Evolutionary conservation across 164 flowering plant species (phyloP).

Genomic region (Berberis vulgaris): DNA sequence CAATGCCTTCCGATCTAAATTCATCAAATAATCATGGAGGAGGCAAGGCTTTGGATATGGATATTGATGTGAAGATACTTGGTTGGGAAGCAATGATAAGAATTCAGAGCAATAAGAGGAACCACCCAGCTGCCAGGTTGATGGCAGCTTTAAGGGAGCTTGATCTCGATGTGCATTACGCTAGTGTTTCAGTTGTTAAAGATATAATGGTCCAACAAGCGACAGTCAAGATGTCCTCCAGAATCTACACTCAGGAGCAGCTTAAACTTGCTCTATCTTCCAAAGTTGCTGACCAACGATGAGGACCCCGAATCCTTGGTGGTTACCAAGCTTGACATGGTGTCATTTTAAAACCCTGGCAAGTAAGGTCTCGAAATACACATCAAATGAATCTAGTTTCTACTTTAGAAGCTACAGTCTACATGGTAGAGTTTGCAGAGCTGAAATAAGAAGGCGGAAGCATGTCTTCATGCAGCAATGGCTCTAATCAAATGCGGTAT

Average conservation of each 20-base stretch:
- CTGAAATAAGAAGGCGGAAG: no score
- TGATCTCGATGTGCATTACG: slow-evolving; percentile 66
- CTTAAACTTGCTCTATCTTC: slow-evolving; percentile 45
- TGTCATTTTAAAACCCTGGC: no score
- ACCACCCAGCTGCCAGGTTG: slow-evolving; percentile 57
- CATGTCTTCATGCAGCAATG: no score
- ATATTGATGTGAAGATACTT: neutral
- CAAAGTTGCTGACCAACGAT: slow-evolving; percentile 28
- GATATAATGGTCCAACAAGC: slow-evolving; percentile 92
- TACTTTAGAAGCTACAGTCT: no score
- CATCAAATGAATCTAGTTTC: no score
- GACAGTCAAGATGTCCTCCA: slow-evolving; percentile 63
- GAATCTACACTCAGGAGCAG: slow-evolving; percentile 65
- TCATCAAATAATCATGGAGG: no score
- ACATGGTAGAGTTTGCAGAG: no score
- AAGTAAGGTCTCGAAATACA: no score
- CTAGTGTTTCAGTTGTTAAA: slow-evolving; percentile 77
- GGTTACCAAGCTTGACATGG: no score
- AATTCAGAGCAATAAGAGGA: neutral
- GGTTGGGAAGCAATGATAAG: neutral
- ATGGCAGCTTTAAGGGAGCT: slow-evolving; percentile 75
- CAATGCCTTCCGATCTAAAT: no score
- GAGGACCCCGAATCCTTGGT: neutral
- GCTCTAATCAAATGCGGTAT: no score
- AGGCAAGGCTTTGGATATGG: no score